Percentiles rank a stretch among this genome's conserved stretches.
Conservation (phyloP, 1,284 basidiomycete genomes). For the Cerioporus squamosus region DNA sequence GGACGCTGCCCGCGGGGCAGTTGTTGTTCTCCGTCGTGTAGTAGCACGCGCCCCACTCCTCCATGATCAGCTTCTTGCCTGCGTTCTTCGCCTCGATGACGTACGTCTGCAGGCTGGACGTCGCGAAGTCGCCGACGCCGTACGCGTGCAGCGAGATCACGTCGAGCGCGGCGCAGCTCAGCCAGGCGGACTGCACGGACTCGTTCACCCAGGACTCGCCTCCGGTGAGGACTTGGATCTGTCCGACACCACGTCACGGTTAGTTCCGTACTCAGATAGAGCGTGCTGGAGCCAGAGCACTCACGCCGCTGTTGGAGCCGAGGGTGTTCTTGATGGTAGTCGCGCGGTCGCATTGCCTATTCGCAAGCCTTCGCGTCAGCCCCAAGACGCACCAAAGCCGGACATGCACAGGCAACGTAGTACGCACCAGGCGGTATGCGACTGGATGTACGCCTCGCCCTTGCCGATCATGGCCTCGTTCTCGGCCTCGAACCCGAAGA, state of each 20-base stretch:
- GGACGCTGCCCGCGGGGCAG: constrained; percentile 31
- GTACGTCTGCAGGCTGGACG: constrained; percentile 34
- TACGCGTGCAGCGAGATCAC: constrained; percentile 46
- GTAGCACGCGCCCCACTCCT: constrained; percentile 45
- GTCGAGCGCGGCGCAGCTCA: constrained; percentile 39
- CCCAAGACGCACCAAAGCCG: too few relatives aligned
- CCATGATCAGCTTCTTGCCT: constrained; percentile 39
- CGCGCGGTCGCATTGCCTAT: constrained; percentile 42
- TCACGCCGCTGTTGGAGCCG: constrained; percentile 32
- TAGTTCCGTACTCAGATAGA: too few relatives aligned
- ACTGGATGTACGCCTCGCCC: constrained; percentile 32
- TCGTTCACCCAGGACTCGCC: constrained; percentile 42
- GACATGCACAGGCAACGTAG: too few relatives aligned
- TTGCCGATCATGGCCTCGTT: constrained; percentile 45
- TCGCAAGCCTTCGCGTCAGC: constrained; percentile 19
- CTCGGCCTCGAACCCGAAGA: constrained; percentile 50
- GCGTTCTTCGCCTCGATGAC: constrained; percentile 35
- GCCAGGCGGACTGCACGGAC: constrained; percentile 40
- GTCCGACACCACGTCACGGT: neutral
- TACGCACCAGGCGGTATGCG: constrained; percentile 31
- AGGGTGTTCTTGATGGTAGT: constrained; percentile 39
- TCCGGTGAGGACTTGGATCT: constrained; percentile 43
- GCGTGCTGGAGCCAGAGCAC: neutral
- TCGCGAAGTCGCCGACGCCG: constrained; percentile 36
- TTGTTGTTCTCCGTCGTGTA: constrained; percentile 37